These are phyloP conservation scores for Fusarium praegraminearum DNA, from an alignment of 2,329 filamentous ascomycete species.

Conservation along the genomic window DNA sequence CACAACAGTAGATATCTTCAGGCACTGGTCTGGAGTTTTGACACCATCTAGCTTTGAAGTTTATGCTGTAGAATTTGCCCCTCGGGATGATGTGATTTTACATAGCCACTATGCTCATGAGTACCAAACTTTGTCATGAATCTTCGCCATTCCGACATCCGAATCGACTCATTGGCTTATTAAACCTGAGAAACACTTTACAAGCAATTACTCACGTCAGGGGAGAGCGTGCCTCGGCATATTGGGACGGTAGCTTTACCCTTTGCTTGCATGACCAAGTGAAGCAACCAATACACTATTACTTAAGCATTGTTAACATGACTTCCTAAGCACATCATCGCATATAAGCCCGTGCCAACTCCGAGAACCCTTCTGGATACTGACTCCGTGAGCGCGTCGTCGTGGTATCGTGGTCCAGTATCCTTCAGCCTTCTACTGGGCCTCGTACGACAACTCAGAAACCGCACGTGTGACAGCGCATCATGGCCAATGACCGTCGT, in stretches of 20 bases:
- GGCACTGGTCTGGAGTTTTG: constrained; percentile 3
- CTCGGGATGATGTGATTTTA: constrained; percentile 41
- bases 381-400: not conserved
- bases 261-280: not conserved
- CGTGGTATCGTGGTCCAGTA: not conserved
- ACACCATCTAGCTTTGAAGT: not conserved
- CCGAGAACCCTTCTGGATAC: constrained; percentile 8
- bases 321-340: constrained; percentile 42
- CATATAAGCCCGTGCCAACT: constrained; percentile 2
- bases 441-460: not conserved
- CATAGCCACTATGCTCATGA: constrained; percentile 22
- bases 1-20: not conserved
- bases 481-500: not conserved
- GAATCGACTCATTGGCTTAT: constrained; percentile 23
- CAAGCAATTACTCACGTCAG: constrained; percentile 11
- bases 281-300: constrained; percentile 12
- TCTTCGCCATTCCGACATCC: constrained; percentile 40
- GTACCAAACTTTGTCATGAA: constrained; percentile 29
- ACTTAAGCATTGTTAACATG: constrained; percentile 16
- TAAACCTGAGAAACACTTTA: constrained; percentile 10
- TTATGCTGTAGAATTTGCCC: constrained; percentile 9
- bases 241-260: not conserved
- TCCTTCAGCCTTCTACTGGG: not conserved
- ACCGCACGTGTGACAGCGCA: not conserved
- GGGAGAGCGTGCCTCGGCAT: constrained; percentile 14